phyloP scores from a whole-genome alignment of 129 eudicot species.

The Arctium minus region DNA sequence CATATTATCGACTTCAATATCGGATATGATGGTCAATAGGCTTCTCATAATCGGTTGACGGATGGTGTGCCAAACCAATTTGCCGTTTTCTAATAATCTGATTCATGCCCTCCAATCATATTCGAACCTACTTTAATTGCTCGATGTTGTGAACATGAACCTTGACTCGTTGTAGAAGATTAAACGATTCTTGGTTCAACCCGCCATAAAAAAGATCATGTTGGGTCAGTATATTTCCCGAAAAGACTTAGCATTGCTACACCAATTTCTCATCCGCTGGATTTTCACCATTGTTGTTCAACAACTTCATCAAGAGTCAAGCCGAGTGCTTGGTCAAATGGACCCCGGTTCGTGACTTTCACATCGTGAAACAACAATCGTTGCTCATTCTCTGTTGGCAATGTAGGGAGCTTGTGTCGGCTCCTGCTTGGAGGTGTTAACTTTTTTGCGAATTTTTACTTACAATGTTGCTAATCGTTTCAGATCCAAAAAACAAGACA shows the following conservation, averaged over 20 bases:
- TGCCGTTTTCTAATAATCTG: conserved; percentile 65
- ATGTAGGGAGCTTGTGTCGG: conserved; percentile 68
- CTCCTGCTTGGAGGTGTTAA: conserved; percentile 77
- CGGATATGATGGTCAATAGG: conserved; percentile 95
- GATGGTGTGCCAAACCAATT: conserved; percentile 79
- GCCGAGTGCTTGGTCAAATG: conserved; percentile 87
- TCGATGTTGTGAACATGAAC: conserved; percentile 65
- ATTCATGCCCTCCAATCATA: conserved; percentile 73
- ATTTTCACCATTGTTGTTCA: conserved; percentile 61
- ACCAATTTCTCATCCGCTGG: conserved; percentile 64
- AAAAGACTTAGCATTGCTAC: conserved; percentile 83
- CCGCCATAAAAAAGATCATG: conserved; percentile 65
- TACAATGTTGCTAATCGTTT: conserved; percentile 28
- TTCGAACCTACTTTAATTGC: conserved; percentile 73
- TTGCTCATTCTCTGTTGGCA: conserved; percentile 88
- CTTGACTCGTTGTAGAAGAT: conserved; percentile 70
- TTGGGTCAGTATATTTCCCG: conserved; percentile 50
- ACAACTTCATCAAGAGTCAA: conserved; percentile 84
- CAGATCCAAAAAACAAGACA: conserved; percentile 29
- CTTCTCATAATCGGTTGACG: conserved; percentile 64
- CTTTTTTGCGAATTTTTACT: conserved; percentile 27
- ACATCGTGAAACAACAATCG: conserved; percentile 78
- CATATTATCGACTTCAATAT: conserved; percentile 84
- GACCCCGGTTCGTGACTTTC: conserved; percentile 82
- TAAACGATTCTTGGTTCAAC: conserved; percentile 73